phyloP scores from a whole-genome alignment of 768 basidiomycete genomes.

The Mycena maculata region DNA sequence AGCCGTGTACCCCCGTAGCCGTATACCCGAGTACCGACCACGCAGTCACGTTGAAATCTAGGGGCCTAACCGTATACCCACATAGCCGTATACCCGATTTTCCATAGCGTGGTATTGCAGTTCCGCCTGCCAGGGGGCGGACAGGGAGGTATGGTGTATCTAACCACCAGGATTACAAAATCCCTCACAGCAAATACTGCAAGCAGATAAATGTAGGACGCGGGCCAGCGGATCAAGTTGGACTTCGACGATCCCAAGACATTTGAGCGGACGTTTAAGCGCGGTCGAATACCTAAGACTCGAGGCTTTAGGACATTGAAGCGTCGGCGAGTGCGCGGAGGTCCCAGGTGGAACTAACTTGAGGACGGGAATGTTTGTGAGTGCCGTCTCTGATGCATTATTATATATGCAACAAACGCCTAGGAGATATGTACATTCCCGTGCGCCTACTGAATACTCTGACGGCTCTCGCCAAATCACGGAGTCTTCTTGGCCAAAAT shows the following conservation, averaged over 20 bases:
- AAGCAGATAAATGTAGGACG: neutral
- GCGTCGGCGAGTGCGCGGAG: neutral
- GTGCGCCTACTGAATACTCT: too few species aligned
- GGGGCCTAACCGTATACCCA: too few species aligned
- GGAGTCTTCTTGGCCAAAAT: too few species aligned
- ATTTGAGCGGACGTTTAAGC: neutral
- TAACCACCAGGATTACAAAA: neutral
- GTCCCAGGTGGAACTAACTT: constrained; percentile 3
- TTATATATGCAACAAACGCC: too few species aligned
- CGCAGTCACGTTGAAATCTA: too few species aligned
- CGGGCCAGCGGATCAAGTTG: neutral
- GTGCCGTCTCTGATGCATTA: too few species aligned
- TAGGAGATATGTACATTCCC: too few species aligned
- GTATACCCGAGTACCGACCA: too few species aligned
- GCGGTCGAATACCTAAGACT: neutral
- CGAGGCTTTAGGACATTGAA: constrained; percentile 7
- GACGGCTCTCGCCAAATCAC: too few species aligned
- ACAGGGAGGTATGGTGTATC: neutral
- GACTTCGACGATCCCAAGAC: neutral
- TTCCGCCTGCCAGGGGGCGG: neutral
- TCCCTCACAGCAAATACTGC: constrained; percentile 4
- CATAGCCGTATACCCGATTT: too few species aligned
- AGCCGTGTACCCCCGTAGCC: too few species aligned
- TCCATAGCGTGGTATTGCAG: neutral
- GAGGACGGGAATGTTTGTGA: too few species aligned